Percentiles rank a stretch among this genome's conserved stretches.
Conservation (phyloP, 139 green algal species). For the Chlamydomonas urium region DNA sequence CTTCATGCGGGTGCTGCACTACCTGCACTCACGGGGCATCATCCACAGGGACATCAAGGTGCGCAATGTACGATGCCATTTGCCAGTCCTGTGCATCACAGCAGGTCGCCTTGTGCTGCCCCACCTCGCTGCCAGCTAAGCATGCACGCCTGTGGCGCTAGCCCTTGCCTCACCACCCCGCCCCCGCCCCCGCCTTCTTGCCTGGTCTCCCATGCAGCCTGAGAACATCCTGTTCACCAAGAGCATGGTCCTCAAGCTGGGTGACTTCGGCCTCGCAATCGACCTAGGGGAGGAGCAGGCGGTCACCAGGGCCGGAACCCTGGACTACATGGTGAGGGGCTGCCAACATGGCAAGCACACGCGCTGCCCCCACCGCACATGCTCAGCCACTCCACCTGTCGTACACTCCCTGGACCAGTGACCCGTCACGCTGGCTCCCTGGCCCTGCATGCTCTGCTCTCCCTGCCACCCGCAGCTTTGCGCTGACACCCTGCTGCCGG, state of each 20-base stretch:
- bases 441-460: neutral
- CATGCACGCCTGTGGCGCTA: neutral
- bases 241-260: slow-evolving; percentile 51
- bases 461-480: too few species aligned
- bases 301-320: slow-evolving; percentile 58
- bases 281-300: slow-evolving; percentile 51
- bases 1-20: slow-evolving; percentile 54
- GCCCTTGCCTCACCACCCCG: neutral
- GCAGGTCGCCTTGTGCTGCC: too few species aligned
- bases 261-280: slow-evolving; percentile 66
- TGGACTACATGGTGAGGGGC: slow-evolving; percentile 52
- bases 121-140: neutral
- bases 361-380: too few species aligned
- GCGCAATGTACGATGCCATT: neutral
- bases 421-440: neutral
- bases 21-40: slow-evolving; percentile 38
- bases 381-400: too few species aligned
- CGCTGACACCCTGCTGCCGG: too few species aligned
- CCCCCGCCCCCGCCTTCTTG: neutral
- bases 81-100: too few species aligned
- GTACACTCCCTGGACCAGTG: too few species aligned
- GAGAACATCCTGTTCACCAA: slow-evolving; percentile 61
- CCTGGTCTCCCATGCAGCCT: neutral
- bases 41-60: slow-evolving; percentile 37
- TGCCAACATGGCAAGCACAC: too few species aligned